Conservation (phyloP, 2,329 filamentous ascomycete species). For the Penicillium italicum region DNA sequence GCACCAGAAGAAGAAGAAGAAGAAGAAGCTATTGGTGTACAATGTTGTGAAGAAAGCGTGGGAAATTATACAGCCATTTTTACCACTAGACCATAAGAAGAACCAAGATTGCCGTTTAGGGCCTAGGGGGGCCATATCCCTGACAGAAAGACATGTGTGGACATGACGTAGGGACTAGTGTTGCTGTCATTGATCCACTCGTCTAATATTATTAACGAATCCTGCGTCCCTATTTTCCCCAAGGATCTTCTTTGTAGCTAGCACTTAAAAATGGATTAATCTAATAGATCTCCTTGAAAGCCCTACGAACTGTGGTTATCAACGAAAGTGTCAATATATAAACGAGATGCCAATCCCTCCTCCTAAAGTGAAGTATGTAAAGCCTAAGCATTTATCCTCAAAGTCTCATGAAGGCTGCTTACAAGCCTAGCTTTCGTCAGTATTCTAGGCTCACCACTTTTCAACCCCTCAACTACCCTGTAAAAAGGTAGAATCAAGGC, state of each 20-base stretch:
- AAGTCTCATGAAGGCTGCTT: not conserved
- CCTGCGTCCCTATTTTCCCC: not conserved
- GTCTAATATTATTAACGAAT: not conserved
- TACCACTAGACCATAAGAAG: too few species aligned
- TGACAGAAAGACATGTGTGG: not conserved
- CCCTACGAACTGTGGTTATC: not conserved
- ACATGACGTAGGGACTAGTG: not conserved
- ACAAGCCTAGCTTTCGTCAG: not conserved
- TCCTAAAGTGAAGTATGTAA: not conserved
- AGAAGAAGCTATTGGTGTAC: too few species aligned
- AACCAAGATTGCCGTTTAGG: too few species aligned
- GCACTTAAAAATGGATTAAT: not conserved
- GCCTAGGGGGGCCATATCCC: too few species aligned
- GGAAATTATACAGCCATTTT: too few species aligned
- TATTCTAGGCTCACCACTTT: not conserved
- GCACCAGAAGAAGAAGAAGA: not conserved
- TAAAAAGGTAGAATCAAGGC: not conserved
- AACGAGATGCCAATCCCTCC: not conserved
- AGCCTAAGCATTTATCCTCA: not conserved
- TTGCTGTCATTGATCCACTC: not conserved
- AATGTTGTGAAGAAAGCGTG: not conserved
- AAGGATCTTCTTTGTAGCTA: not conserved
- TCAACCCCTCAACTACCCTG: not conserved
- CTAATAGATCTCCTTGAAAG: not conserved
- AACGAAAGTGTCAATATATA: not conserved